Conservation (phyloP, 208 protist species). For the Acanthamoeba healyi region DNA sequence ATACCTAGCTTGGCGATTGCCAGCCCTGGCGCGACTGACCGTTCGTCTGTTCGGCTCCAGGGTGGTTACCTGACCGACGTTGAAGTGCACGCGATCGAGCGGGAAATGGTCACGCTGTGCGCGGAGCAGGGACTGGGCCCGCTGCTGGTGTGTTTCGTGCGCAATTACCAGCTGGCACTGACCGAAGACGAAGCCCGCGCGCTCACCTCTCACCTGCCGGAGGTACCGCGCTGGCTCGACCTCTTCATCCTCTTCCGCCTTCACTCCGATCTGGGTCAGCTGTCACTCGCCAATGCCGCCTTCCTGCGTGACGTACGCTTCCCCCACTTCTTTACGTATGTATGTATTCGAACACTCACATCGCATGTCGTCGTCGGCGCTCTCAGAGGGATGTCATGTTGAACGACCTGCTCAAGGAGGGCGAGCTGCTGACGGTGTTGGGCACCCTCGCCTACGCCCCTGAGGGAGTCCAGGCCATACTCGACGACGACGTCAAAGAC, state of each 20-base stretch:
- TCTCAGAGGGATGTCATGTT: neutral
- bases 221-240: slow-evolving; percentile 40
- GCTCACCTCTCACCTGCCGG: neutral
- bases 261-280: neutral
- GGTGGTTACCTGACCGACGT: neutral
- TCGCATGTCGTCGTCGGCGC: neutral
- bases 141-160: neutral
- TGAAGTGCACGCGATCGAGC: neutral
- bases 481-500: neutral
- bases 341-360: no score
- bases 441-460: slow-evolving; percentile 9
- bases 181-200: neutral
- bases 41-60: neutral
- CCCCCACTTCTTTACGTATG: no score
- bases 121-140: neutral
- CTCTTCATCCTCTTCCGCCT: slow-evolving; percentile 38
- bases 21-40: no score
- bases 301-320: slow-evolving; percentile 10
- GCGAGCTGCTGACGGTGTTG: neutral
- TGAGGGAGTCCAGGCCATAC: neutral
- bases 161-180: slow-evolving; percentile 36
- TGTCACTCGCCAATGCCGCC: slow-evolving; percentile 35
- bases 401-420: slow-evolving; percentile 37
- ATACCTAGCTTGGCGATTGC: no score
- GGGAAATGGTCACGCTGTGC: neutral